Evolutionary conservation across 352 stramenopile species (phyloP).

Genomic region (Pythium dissimile): DNA sequence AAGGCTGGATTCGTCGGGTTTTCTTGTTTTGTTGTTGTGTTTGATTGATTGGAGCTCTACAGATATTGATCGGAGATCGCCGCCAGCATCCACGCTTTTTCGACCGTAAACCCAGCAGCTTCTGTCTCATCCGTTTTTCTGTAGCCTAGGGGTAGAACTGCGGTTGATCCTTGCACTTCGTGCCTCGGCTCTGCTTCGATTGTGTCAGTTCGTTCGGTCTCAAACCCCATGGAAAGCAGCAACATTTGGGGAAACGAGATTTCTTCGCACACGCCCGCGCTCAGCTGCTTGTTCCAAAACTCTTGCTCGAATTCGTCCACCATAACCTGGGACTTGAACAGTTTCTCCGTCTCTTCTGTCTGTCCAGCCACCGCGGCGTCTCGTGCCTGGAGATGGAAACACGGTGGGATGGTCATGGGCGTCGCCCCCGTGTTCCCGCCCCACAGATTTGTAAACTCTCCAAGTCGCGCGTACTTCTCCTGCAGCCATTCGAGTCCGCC

Average conservation of each 20-base stretch:
- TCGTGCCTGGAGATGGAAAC: constrained; percentile 35
- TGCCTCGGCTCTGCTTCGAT: neutral
- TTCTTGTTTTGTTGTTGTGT: too few relatives aligned
- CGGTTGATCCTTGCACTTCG: neutral
- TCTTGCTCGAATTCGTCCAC: constrained; percentile 2
- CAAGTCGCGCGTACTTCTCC: constrained; percentile 37
- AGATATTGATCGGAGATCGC: constrained; percentile 35
- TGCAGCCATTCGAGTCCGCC: constrained; percentile 36
- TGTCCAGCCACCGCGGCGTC: constrained; percentile 12
- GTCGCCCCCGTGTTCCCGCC: constrained; percentile 5
- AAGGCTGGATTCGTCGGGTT: too few relatives aligned
- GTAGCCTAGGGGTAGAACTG: neutral
- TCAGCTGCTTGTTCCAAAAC: constrained; percentile 25
- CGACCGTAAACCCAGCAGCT: constrained; percentile 20
- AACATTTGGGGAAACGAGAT: constrained; percentile 27
- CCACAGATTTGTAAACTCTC: constrained; percentile 27
- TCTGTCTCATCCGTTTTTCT: neutral
- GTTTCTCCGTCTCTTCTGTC: constrained; percentile 1
- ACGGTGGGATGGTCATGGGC: constrained; percentile 25
- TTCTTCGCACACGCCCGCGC: constrained; percentile 30
- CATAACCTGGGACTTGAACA: constrained; percentile 30
- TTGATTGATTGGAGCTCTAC: too few relatives aligned
- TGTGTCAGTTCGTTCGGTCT: too few relatives aligned
- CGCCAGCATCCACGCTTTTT: constrained; percentile 40
- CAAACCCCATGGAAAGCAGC: constrained; percentile 7